Evolutionary conservation across 2,329 filamentous ascomycete species (phyloP), one percentile per base, ranked within the genome.

Genomic region (Epichloe baconii): DNA sequence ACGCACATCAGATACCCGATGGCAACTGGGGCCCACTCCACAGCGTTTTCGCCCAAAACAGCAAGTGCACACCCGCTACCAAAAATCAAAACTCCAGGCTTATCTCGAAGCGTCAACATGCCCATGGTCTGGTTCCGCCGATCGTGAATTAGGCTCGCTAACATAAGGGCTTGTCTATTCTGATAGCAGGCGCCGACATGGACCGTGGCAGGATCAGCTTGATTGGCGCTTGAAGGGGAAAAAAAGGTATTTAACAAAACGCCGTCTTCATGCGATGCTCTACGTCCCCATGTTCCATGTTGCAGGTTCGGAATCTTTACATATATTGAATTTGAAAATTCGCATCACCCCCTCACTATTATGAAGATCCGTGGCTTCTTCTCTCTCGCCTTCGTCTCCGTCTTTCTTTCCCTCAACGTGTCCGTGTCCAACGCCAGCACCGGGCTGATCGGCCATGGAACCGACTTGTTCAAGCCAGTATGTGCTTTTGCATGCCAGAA

Each of bases 11-110:
- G 6, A 10, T 26, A 26, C 5, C 23, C 23, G 23, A 6, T 6
- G 21, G 21, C 21, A 23, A 2, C 23, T 7, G 86, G 73, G 14
- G 87, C 75, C 83, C 83, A 87, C 14, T 75, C 70, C 0, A 84
- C 84, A 45, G 84, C 78, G 66, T 31, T 82, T 83, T 78, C 83
- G 37, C 83, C 83, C 23, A 86, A 77, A 1, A 87, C 77, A 14
- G 36, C n/a, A 38, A 38, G 1, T n/a, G 7, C 12, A 38, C 36
- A n/a, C 3, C 36, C 12, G 4, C 36, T 38, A 38, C 2, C 14
- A 38, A 2, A 14, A 11, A 5, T 31, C 6, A n/a, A n/a, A 38
- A 38, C 36, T 38, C 11, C n/a, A 14, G n/a, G 7, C 12, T 14
- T n/a, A 38, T n/a, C 36, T n/a, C 36, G 36, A 38, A 38, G 12